These are phyloP conservation scores for Musa schizocarpa DNA, from an alignment of 176 grass and related monocot species.

Conservation along the genomic window DNA sequence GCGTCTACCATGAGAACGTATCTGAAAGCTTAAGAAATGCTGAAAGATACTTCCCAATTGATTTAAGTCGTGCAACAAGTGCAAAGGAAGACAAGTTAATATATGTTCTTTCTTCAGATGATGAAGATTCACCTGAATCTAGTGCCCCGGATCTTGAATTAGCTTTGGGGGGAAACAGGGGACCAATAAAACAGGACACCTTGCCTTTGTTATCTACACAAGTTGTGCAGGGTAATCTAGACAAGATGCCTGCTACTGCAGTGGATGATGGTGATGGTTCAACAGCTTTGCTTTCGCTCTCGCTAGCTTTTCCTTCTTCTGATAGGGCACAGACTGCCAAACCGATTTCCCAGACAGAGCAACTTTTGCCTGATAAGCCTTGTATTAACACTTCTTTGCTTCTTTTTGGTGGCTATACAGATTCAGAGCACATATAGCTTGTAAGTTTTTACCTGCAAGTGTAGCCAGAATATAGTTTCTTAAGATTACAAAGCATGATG, in stretches of 20 bases:
- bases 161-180: slow-evolving; percentile 30
- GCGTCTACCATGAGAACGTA: slow-evolving; percentile 24
- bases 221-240: slow-evolving; percentile 24
- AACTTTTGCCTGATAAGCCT: slow-evolving; percentile 8
- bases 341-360: not conserved
- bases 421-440: not conserved
- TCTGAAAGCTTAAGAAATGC: slow-evolving; percentile 30
- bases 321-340: slow-evolving; percentile 25
- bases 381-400: not conserved
- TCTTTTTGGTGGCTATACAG: slow-evolving; percentile 4
- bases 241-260: slow-evolving; percentile 11
- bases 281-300: slow-evolving; percentile 35
- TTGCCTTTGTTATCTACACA: slow-evolving; percentile 25
- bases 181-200: slow-evolving; percentile 22
- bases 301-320: slow-evolving; percentile 34
- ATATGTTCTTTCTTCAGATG: slow-evolving; percentile 29
- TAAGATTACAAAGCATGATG: too few relatives aligned
- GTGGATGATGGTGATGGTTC: slow-evolving; percentile 21
- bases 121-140: slow-evolving; percentile 32
- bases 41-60: slow-evolving; percentile 31
- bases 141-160: slow-evolving; percentile 36
- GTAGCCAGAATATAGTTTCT: not conserved
- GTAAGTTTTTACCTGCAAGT: not conserved
- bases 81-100: slow-evolving; percentile 10
- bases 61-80: slow-evolving; percentile 27